A percentile compares a stretch with the other conserved stretches of the same genome.
Evolutionary conservation across 1,139 yeast genomes (phyloP).

Genomic region (Yamadazyma trypodendri): DNA sequence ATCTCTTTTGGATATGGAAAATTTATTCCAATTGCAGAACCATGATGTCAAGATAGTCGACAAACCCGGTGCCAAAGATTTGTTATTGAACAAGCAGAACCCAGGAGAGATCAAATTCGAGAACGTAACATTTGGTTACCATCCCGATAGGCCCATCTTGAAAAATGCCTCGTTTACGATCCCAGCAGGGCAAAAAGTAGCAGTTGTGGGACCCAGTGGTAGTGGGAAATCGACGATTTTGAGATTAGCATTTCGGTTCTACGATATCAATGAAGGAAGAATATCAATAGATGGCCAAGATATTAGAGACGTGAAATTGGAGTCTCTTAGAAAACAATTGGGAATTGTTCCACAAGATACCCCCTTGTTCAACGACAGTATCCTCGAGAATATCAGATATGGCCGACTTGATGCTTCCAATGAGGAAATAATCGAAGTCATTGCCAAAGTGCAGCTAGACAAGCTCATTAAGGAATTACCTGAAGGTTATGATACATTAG

Average conservation of each 20-base stretch:
- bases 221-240: conserved; percentile 92
- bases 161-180: conserved; percentile 78
- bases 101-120: conserved; percentile 83
- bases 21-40: conserved; percentile 77
- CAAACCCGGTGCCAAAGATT: conserved; percentile 58
- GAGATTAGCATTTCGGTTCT: conserved; percentile 81
- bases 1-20: conserved; percentile 89
- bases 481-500: conserved; percentile 79
- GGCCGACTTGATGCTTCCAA: conserved; percentile 77
- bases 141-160: conserved; percentile 82
- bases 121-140: conserved; percentile 91
- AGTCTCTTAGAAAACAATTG: conserved; percentile 67
- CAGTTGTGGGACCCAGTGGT: conserved; percentile 94
- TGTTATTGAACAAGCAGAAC: conserved; percentile 39
- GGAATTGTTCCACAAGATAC: conserved; percentile 99
- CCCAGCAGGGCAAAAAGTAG: conserved; percentile 89
- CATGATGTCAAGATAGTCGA: conserved; percentile 68
- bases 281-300: conserved; percentile 90
- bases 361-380: conserved; percentile 89
- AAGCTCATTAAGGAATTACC: conserved; percentile 69
- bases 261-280: conserved; percentile 77
- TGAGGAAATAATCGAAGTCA: conserved; percentile 65
- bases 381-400: conserved; percentile 81
- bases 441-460: conserved; percentile 68
- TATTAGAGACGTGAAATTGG: conserved; percentile 70